Base-by-base conservation (phyloP, 495 filamentous ascomycete species). In the Aspergillus saccharolyticus region DNA sequence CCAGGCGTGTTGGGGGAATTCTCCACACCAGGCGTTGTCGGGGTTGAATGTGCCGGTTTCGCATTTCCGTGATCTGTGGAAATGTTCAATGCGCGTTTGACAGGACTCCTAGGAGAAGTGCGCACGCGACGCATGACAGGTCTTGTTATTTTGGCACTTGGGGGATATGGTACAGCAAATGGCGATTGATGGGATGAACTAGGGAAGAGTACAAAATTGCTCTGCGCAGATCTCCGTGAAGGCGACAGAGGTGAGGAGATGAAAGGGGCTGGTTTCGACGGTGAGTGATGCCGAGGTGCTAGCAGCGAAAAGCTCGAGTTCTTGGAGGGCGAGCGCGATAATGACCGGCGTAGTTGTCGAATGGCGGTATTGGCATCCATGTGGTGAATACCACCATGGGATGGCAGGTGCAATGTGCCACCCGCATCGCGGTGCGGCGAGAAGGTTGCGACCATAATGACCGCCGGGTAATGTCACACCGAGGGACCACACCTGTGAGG, bases 301-400 rank as follows among this genome's bases (percentile, higher is more conserved):
- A 84, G 73, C 22, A 92, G 69, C 39, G 80, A 81, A 63, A 91
- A 89, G 59, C 79, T 78, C 18, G 83, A 80, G 43, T 78, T 80
- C 67, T 91, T 95, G 9, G 91, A 95, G 10, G 91, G 91, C 10
- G 91, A 96, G 46, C 89, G 80, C 24, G 90, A 95, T 47, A 96
- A 76, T 19, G 91, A 95, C 61, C 90, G 87, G 44, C 90, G 82
- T 44, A 96, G 72, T 60, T 90, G 85, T 60, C 86, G 79, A 52
- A 95, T 86, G 16, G 88, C 83, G 20, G 88, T 83, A 61, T 82
- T 85, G 4, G 89, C 83, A 72, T 92, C 89, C 62, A 90, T 86
- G 74, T 87, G 84, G 62, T 89, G 86, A 55, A 85, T 83, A 61
- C 89, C 88, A 22, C 88, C 90, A 50, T 91, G 91, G 28, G 91